Percentiles rank a stretch among this genome's conserved stretches.
These are phyloP conservation scores for Ogataea parapolymorpha DNA, from an alignment of 805 yeast species.

Conservation along the genomic window DNA sequence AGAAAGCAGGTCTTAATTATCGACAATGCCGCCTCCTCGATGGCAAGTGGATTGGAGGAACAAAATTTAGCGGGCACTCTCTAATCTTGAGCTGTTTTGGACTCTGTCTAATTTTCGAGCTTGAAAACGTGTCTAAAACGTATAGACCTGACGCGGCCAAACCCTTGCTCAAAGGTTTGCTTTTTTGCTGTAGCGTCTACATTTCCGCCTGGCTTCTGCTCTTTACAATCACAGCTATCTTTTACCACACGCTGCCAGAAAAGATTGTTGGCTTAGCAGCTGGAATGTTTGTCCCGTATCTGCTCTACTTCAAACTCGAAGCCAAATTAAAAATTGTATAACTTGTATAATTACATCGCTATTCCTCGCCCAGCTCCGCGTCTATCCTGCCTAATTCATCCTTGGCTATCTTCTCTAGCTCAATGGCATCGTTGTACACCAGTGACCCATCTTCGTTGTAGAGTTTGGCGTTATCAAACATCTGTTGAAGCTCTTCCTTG, in stretches of 20 bases:
- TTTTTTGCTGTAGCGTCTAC: constrained; percentile 8
- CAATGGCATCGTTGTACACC: constrained; percentile 57
- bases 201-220: constrained; percentile 37
- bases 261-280: constrained; percentile 41
- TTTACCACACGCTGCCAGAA: constrained; percentile 48
- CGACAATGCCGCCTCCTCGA: constrained; percentile 22
- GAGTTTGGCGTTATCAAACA: constrained; percentile 65
- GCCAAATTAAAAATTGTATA: constrained; percentile 11
- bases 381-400: constrained; percentile 17
- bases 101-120: constrained; percentile 27
- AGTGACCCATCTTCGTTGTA: constrained; percentile 68
- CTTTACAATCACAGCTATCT: constrained; percentile 43
- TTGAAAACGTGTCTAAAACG: constrained; percentile 10
- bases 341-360: constrained; percentile 5
- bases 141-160: constrained; percentile 6
- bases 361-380: constrained; percentile 3
- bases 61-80: constrained; percentile 43
- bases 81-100: constrained; percentile 35
- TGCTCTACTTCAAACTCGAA: constrained; percentile 21
- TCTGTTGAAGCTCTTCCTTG: constrained; percentile 46
- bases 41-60: constrained; percentile 37
- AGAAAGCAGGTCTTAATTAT: constrained; percentile 16
- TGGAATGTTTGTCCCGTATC: constrained; percentile 36
- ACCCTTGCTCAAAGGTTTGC: not conserved
- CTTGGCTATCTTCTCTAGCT: constrained; percentile 38